Evolutionary conservation across 805 yeast genomes (phyloP), one percentile per base, ranked within the genome.

Genomic region (Scheffersomyces stipitis): DNA sequence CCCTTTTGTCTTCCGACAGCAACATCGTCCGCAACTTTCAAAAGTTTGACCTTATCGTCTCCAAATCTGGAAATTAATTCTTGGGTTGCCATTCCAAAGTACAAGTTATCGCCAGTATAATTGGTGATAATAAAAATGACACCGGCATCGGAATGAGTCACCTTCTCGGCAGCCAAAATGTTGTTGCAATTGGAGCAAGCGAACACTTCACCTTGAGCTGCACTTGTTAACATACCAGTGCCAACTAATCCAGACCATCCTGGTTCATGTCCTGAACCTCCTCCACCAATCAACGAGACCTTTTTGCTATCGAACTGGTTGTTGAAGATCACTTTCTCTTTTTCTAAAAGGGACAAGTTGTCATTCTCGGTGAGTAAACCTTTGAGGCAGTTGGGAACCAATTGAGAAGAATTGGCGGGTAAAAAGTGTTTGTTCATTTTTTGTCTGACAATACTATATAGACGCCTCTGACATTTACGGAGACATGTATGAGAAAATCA

Each of bases 251-350:
- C 72, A 36, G 58, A 54, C 60, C 62, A 62, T 1, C 70, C 70
- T 4, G 72, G 72, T 40, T 66, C 72, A 40, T 66, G 72, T n/a
- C 72, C 72, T 7, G 71, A 65, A 4, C 73, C 73, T 14, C 72
- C 72, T 10, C 72, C 72, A 38, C 62, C 51, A 26, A 66, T 64
- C 18, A 66, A 42, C 0, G 66, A 44, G 8, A 65, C 66, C 18
- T 51, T 54, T 1, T 36, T 26, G 2, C 39, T 26, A 34, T 57
- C 57, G 31, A 48, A 50, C 18, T 51, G 39, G 38, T 58, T 58
- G 31, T 28, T 18, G 33, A 30, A 30, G 17, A 69, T 36, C 16
- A 69, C 71, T 34, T 65, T 57, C 42, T 67, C 72, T 33, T 61
- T 49, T 18, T 63, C 62, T 17, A 67, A 46, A 5, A 69, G 51